phyloP scores from a whole-genome alignment of 805 yeast species.

The Yamadazyma tumulicola region DNA sequence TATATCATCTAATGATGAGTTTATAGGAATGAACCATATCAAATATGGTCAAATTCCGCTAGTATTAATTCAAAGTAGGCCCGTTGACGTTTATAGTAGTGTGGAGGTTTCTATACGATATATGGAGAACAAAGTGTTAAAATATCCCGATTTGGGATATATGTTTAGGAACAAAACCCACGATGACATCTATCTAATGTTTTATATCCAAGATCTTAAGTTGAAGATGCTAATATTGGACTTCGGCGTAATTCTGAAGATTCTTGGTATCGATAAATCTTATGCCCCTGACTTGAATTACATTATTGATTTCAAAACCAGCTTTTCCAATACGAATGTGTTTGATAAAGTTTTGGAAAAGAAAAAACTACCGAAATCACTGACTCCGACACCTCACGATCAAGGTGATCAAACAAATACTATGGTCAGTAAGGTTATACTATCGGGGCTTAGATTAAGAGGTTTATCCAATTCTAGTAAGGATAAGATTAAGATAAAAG shows the following conservation, averaged over 20 bases:
- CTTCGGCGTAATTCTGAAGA: constrained; percentile 3
- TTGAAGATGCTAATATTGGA: constrained; percentile 10
- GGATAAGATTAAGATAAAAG: constrained; percentile 35
- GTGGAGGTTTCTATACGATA: constrained; percentile 15
- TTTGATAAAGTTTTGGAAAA: constrained; percentile 35
- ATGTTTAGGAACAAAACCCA: constrained; percentile 13
- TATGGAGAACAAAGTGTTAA: constrained; percentile 17
- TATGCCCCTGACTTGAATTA: constrained; percentile 1
- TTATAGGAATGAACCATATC: constrained; percentile 11
- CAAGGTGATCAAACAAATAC: constrained; percentile 30
- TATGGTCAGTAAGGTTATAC: constrained; percentile 30
- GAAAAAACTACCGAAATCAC: constrained; percentile 14
- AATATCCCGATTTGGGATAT: constrained; percentile 15
- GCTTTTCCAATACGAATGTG: constrained; percentile 16
- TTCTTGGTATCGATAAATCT: background rate
- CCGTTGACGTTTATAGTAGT: constrained; percentile 21
- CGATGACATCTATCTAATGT: constrained; percentile 10
- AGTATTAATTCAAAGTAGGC: constrained; percentile 17
- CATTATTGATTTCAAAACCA: constrained; percentile 9
- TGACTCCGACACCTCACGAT: constrained; percentile 17
- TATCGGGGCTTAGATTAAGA: constrained; percentile 41
- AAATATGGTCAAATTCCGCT: constrained; percentile 22
- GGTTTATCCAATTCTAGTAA: constrained; percentile 28
- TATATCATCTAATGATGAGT: constrained; percentile 3
- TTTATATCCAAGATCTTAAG: constrained; percentile 7